Evolutionary conservation across 2,329 filamentous ascomycete genomes (phyloP).

Genomic region (Pseudocercospora pini-densiflorae): DNA sequence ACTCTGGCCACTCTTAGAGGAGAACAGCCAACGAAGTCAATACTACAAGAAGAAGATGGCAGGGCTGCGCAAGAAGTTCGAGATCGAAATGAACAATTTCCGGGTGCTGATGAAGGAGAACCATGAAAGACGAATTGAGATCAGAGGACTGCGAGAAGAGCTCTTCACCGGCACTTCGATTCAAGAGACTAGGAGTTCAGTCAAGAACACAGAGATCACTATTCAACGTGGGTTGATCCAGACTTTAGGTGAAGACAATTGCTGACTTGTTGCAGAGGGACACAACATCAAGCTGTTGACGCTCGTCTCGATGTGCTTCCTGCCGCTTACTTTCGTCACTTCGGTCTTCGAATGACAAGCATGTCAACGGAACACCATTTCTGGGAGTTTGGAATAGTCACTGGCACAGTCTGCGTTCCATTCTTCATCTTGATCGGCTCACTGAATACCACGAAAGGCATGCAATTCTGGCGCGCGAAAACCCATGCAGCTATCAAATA

Average conservation of each 20-base stretch:
- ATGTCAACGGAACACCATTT: slow-evolving; percentile 45
- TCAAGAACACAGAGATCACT: slow-evolving; percentile 58
- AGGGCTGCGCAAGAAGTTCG: slow-evolving; percentile 54
- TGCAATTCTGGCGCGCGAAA: slow-evolving; percentile 42
- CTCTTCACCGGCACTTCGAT: slow-evolving; percentile 68
- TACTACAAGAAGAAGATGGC: slow-evolving; percentile 57
- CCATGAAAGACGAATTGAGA: slow-evolving; percentile 59
- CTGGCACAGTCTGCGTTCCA: slow-evolving; percentile 49
- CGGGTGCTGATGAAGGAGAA: slow-evolving; percentile 56
- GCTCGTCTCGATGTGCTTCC: slow-evolving; percentile 64
- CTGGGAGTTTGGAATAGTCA: slow-evolving; percentile 48
- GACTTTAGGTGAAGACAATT: neutral
- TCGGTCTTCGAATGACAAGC: slow-evolving; percentile 58
- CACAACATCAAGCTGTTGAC: slow-evolving; percentile 66
- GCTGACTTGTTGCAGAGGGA: slow-evolving; percentile 47
- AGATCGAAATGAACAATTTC: slow-evolving; percentile 57
- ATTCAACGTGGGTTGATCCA: slow-evolving; percentile 46
- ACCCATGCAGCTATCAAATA: slow-evolving; percentile 5
- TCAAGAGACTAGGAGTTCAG: slow-evolving; percentile 63
- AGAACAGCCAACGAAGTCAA: slow-evolving; percentile 50
- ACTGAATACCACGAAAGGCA: slow-evolving; percentile 48
- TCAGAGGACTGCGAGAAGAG: slow-evolving; percentile 63
- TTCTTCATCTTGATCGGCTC: slow-evolving; percentile 54
- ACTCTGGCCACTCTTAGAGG: slow-evolving; percentile 60
- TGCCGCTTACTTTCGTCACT: slow-evolving; percentile 66